phyloP scores from a whole-genome alignment of 192 early-diverging fungal species.

The Backusella luteola region DNA sequence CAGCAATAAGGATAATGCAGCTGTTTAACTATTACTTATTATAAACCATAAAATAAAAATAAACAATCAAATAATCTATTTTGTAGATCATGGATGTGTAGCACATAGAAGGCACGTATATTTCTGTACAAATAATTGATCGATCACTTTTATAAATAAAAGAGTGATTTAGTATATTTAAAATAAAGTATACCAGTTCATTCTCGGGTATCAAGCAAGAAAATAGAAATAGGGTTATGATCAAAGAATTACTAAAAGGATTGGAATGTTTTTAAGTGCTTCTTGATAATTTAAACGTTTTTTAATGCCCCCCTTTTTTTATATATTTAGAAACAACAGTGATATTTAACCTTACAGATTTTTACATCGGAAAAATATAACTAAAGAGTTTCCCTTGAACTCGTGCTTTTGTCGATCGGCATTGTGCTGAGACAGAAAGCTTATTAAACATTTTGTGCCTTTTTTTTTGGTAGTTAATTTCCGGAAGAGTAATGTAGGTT shows the following conservation, averaged over 20 bases:
- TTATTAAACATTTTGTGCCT: not conserved
- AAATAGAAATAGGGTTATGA: not conserved
- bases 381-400: not conserved
- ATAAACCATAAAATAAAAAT: too few species aligned
- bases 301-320: not conserved
- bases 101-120: too few species aligned
- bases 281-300: not conserved
- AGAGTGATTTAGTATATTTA: not conserved
- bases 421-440: not conserved
- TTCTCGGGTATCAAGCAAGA: not conserved
- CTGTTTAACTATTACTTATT: too few species aligned
- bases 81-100: too few species aligned
- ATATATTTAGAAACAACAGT: not conserved
- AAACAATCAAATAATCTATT: too few species aligned
- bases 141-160: not conserved
- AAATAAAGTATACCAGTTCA: not conserved
- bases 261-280: conserved; percentile 8
- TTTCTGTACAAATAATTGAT: too few species aligned
- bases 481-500: not conserved
- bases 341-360: not conserved
- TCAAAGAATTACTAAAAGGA: not conserved
- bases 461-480: not conserved
- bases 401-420: not conserved
- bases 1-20: too few species aligned
- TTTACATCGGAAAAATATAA: not conserved